Base-by-base conservation (phyloP, 73 alveolate genomes). In the Paramecium sexaurelia region DNA sequence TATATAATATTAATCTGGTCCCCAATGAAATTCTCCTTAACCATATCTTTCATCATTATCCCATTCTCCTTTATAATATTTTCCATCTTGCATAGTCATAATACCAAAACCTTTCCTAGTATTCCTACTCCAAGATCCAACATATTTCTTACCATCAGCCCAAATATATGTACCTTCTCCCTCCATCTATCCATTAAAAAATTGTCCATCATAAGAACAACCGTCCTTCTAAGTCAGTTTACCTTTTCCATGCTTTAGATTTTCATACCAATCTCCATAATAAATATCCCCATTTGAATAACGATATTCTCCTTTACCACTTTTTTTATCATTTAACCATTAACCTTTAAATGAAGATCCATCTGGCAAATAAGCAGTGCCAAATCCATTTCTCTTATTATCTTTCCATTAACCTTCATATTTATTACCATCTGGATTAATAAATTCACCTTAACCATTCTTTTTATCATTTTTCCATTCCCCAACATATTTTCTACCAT, bases 401-500 rank as follows among this genome's bases (percentile, higher is more conserved):
- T 88, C 85, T 3, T 32, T 82, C 94, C 94, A 88, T 41, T 20
- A 17, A 22, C 94, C 94, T 37, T 75, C 69, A 68, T 88, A 88
- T 13, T 82, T 88, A 27, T 75, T 45, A 0, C 94, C 94, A 24
- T 88, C 89, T 13, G 91, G 78, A 84, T 55, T 92, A 29, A 73
- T 37, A 91, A 71, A 95, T 75, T 67, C 90, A 2, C 99, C 99
- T 55, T 84, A 86, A 15, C 99, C 99, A 95, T 96, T 91, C 45
- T 95, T 96, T 41, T 93, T 92, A 57, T 93, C 96, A 68, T 94
- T 92, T 33, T 40, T 39, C 96, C 97, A 94, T 19, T 41, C 33
- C 13, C 97, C 97, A 29, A 92, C 86, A 85, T 94, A 92, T 36
- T 17, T 93, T n/a, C 92, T 75, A 13, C 96, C 96, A 71, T 93